Conservation (phyloP, 495 filamentous ascomycete species). For the Choiromyces venosus region DNA sequence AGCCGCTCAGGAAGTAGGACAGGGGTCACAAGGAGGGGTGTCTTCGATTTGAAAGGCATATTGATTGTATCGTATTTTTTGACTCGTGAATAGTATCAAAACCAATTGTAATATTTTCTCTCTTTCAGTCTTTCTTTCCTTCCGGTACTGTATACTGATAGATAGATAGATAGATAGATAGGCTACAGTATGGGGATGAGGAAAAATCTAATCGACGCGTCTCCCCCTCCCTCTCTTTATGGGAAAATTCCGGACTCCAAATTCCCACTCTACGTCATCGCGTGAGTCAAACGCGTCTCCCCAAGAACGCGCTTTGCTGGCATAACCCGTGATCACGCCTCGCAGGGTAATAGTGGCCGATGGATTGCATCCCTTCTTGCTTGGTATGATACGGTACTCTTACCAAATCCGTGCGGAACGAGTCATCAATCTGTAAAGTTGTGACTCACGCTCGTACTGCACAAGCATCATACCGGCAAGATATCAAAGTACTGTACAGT, state of each 20-base stretch:
- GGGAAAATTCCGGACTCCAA: neutral
- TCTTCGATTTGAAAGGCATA: constrained; percentile 1
- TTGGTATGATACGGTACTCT: too few relatives aligned
- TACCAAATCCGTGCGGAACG: too few relatives aligned
- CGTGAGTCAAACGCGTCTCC: neutral
- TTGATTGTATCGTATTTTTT: neutral
- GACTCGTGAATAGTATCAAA: neutral
- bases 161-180: neutral
- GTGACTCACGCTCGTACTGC: too few relatives aligned
- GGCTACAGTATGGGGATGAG: neutral
- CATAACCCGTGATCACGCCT: neutral
- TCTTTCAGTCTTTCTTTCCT: neutral
- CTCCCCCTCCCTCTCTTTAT: neutral
- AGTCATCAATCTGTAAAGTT: neutral
- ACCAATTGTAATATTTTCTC: neutral
- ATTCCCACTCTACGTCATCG: neutral
- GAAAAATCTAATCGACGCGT: neutral
- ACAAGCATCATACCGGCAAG: too few relatives aligned
- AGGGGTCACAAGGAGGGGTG: constrained; percentile 7
- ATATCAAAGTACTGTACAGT: too few relatives aligned
- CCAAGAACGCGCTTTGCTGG: neutral
- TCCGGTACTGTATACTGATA: neutral
- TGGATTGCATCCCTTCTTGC: too few relatives aligned
- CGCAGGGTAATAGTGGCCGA: too few relatives aligned
- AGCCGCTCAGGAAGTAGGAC: constrained; percentile 38